phyloP scores from a whole-genome alignment of 2,329 filamentous ascomycete species.

The Aspergillaceae sp. region DNA sequence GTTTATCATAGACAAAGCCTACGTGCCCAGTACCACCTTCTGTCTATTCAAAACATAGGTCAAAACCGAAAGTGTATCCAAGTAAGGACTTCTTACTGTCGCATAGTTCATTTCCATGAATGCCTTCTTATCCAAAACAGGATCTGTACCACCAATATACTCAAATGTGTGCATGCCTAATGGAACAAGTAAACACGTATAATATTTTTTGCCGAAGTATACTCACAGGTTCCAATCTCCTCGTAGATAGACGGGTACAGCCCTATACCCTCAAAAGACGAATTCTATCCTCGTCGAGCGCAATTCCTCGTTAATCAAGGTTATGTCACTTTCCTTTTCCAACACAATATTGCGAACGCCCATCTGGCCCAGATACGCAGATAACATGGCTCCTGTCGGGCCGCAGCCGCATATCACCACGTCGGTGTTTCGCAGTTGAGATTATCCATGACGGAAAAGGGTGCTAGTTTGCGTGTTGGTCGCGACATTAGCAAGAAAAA shows the following conservation, averaged over 20 bases:
- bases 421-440: constrained; percentile 12
- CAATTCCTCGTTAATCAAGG: constrained; percentile 25
- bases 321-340: constrained; percentile 21
- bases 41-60: constrained; percentile 5
- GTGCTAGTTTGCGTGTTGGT: no score
- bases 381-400: constrained; percentile 24
- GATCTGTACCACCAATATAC: constrained; percentile 17
- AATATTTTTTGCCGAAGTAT: background rate
- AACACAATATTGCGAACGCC: constrained; percentile 19
- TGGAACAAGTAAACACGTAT: background rate
- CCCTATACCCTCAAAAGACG: constrained; percentile 20
- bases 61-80: no score
- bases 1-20: constrained; percentile 23
- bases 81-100: constrained; percentile 5
- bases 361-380: constrained; percentile 18
- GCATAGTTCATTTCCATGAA: constrained; percentile 17
- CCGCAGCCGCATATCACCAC: constrained; percentile 29
- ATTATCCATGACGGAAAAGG: no score
- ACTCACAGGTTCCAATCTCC: constrained; percentile 19
- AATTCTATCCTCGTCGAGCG: constrained; percentile 26
- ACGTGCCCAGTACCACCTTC: constrained; percentile 23
- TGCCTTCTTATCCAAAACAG: constrained; percentile 11
- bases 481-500: no score
- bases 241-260: constrained; percentile 18
- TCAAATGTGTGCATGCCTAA: constrained; percentile 13